phyloP scores from a whole-genome alignment of 1,284 basidiomycete species.

The Stygiomarasmius scandens region DNA sequence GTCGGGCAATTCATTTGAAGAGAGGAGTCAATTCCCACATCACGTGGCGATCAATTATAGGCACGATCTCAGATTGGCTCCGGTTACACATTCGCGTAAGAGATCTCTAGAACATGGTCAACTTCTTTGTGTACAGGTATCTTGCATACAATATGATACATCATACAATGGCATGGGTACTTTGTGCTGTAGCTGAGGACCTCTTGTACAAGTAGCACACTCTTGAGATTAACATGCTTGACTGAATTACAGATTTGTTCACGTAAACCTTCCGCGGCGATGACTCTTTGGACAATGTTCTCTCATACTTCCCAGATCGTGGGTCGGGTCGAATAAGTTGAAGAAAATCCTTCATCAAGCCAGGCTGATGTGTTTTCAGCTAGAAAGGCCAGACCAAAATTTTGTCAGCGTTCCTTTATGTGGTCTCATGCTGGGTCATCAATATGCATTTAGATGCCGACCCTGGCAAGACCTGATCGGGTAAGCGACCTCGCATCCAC shows the following conservation, averaged over 20 bases:
- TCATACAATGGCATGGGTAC: too few relatives aligned
- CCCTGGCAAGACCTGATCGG: conserved; percentile 11
- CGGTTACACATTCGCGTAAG: conserved; percentile 9
- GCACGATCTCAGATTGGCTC: conserved; percentile 14
- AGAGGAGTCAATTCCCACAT: background rate
- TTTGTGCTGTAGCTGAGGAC: too few relatives aligned
- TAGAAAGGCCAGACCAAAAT: background rate
- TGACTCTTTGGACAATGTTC: background rate
- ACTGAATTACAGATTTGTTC: too few relatives aligned
- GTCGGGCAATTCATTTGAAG: background rate
- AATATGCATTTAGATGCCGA: conserved; percentile 1
- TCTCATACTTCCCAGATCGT: too few relatives aligned
- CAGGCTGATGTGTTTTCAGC: too few relatives aligned
- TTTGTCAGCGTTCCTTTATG: too few relatives aligned
- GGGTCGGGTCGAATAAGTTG: too few relatives aligned
- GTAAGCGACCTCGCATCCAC: conserved; percentile 7
- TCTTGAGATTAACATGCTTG: too few relatives aligned
- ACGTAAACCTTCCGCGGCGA: too few relatives aligned
- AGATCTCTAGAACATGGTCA: background rate
- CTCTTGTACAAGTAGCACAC: too few relatives aligned
- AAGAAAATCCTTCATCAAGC: too few relatives aligned
- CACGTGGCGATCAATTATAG: conserved; percentile 12
- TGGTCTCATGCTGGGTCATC: background rate
- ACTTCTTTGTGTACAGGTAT: background rate
- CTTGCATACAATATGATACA: background rate